A percentile compares a stretch with the other conserved stretches of the same genome.
Conservation (phyloP, 2,329 filamentous ascomycete genomes). For the Gnomoniopsis sp. region DNA sequence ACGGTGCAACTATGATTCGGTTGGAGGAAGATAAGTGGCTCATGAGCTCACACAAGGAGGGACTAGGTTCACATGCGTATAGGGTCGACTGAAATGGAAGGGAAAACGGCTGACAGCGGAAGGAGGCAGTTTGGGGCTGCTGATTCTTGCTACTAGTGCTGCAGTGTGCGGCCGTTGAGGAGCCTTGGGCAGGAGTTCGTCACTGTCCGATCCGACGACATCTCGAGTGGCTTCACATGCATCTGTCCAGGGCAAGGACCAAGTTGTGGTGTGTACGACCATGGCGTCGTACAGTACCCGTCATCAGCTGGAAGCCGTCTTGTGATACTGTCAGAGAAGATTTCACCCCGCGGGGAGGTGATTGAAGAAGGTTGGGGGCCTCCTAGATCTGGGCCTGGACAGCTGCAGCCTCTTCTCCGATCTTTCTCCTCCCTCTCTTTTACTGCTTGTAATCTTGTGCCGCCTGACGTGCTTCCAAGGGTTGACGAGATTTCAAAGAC, state of each 20-base stretch:
- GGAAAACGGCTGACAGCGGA: not conserved
- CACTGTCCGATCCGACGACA: not conserved
- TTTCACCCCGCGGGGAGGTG: slow-evolving; percentile 22
- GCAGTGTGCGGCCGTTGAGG: slow-evolving; percentile 7
- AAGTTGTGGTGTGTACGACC: slow-evolving; percentile 24
- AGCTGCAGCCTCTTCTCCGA: slow-evolving; percentile 9
- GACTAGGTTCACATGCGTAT: slow-evolving; percentile 5
- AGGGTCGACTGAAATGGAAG: slow-evolving; percentile 1
- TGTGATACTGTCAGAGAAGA: slow-evolving; percentile 33
- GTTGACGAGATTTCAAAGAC: slow-evolving; percentile 18
- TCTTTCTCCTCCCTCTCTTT: not conserved
- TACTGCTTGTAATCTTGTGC: not conserved
- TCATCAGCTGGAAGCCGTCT: slow-evolving; percentile 29
- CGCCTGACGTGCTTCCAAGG: slow-evolving; percentile 4
- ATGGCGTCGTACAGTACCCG: slow-evolving; percentile 35
- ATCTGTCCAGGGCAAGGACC: not conserved
- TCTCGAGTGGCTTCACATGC: not conserved
- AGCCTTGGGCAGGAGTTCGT: slow-evolving; percentile 6
- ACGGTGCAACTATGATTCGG: not conserved
- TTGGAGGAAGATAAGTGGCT: not conserved
- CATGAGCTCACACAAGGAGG: slow-evolving; percentile 1
- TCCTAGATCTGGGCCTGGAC: slow-evolving; percentile 10
- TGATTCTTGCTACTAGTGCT: not conserved
- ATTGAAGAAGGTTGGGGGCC: slow-evolving; percentile 18
- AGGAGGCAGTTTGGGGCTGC: slow-evolving; percentile 1